Evolutionary conservation across 2,329 filamentous ascomycete genomes (phyloP), one percentile per base, ranked within the genome.

Genomic region (Neofusicoccum laricinum): DNA sequence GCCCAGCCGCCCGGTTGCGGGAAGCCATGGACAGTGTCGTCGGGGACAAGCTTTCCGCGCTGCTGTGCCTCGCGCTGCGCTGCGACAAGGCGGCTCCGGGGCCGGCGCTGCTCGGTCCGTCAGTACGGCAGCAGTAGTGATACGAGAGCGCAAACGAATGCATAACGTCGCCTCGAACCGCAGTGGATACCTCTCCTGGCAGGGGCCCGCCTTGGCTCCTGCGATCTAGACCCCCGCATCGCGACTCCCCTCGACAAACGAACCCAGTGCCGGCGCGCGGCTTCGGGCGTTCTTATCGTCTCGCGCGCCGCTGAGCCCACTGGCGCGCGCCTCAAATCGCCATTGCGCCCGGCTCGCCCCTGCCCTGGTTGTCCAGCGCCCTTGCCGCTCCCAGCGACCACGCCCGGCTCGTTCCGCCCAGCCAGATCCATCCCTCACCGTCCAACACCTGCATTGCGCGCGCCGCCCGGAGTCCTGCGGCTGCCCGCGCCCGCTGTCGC

Each of bases 391-490:
- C 51, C 14, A 17, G 19, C 36, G 40, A 38, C 51, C 34, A 14
- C 36, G 38, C 36, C 51, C 51, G 51, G 51, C 51, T 55, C 51
- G 51, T 55, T 41, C 51, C 51, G 51, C 36, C 51, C 51, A 55
- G 19, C 30, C 15, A 55, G 51, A 55, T 55, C 51, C 41, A 15
- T 10, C 41, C 6, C 14, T 15, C 46, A 3, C 46, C 46, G 21
- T 17, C 25, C 17, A 17, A 45, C 14, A 45, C 41, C 11, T 19
- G 17, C 6, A 6, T 25, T 25, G 17, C n/a, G 14, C 17, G 17
- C 17, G 45, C 45, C 11, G 15, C 2, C 14, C 45, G 7, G 25
- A 30, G 25, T 30, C 25, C 25, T 30, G 25, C 25, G 25, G 25
- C 25, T 30, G n/a, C n/a, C n/a, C n/a, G n/a, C n/a, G n/a, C n/a